Evolutionary conservation across 2,329 filamentous ascomycete genomes (phyloP).

Genomic region (Microdochium nivale): DNA sequence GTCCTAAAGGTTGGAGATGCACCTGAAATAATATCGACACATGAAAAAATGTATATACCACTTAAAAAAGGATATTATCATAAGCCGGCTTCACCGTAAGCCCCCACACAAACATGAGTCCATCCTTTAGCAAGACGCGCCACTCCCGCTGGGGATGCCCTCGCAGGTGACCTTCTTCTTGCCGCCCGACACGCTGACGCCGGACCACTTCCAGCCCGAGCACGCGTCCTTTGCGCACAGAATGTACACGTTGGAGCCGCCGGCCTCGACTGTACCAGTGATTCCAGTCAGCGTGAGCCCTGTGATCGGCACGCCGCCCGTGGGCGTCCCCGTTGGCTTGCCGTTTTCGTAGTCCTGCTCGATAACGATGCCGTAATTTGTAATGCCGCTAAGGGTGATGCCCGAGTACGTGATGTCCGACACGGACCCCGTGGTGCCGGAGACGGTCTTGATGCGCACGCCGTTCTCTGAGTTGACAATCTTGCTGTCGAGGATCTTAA

Average conservation of each 20-base stretch:
- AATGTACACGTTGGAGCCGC: constrained; percentile 25
- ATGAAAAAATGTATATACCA: too few relatives aligned
- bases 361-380: constrained; percentile 27
- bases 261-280: constrained; percentile 24
- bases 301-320: constrained; percentile 35
- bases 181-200: constrained; percentile 27
- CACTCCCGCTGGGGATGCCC: constrained; percentile 23
- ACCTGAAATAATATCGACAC: too few relatives aligned
- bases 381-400: constrained; percentile 35
- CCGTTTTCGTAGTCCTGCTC: constrained; percentile 48
- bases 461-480: constrained; percentile 41
- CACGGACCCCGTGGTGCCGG: constrained; percentile 35
- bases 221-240: constrained; percentile 28
- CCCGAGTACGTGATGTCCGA: constrained; percentile 35
- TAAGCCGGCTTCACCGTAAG: too few relatives aligned
- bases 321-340: constrained; percentile 27
- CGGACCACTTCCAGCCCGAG: constrained; percentile 24
- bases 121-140: constrained; percentile 12
- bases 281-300: constrained; percentile 29
- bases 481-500: constrained; percentile 33
- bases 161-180: constrained; percentile 49
- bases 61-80: too few relatives aligned
- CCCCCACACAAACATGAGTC: too few relatives aligned
- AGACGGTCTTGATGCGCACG: constrained; percentile 43
- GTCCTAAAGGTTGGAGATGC: too few relatives aligned